Evolutionary conservation across 2,329 filamentous ascomycete genomes (phyloP).

Genomic region (Chaetomiaceae sp.): DNA sequence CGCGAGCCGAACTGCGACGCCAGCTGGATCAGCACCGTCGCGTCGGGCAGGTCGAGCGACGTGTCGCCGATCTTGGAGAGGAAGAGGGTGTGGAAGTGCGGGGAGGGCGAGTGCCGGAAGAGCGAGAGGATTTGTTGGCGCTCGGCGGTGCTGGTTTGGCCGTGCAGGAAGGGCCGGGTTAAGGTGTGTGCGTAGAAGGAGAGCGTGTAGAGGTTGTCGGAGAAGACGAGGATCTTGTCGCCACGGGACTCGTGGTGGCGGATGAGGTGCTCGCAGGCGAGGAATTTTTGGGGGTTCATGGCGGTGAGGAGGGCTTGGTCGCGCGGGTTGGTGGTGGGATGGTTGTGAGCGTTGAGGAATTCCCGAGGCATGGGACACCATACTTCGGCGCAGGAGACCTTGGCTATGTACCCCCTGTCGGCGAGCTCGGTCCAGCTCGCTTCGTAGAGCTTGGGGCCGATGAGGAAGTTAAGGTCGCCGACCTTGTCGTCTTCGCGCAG

Average conservation of each 20-base stretch:
- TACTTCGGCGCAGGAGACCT: conserved; percentile 95
- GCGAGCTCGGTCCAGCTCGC: conserved; percentile 99
- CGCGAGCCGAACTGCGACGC: conserved; percentile 96
- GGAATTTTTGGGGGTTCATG: conserved; percentile 97
- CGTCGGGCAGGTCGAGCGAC: conserved; percentile 93
- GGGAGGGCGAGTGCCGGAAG: conserved; percentile 91
- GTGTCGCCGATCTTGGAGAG: conserved; percentile 97
- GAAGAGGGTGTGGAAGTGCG: conserved; percentile 85
- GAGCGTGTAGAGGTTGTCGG: conserved; percentile 91
- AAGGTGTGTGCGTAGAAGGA: conserved; percentile 78
- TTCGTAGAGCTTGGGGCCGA: conserved; percentile 95
- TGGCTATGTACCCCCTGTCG: conserved; percentile 92
- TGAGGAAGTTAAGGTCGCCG: conserved; percentile 91
- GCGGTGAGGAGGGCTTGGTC: conserved; percentile 61
- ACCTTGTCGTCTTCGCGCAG: conserved; percentile 98
- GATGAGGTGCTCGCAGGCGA: conserved; percentile 96
- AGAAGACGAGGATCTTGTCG: conserved; percentile 98
- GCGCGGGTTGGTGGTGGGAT: conserved; percentile 62
- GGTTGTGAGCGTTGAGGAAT: conserved; percentile 98
- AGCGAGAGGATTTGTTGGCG: conserved; percentile 84
- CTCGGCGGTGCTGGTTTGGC: conserved; percentile 78
- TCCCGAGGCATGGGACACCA: conserved; percentile 99
- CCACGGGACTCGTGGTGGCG: conserved; percentile 92
- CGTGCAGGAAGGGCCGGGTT: conserved; percentile 84
- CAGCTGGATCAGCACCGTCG: conserved; percentile 94